phyloP scores from a whole-genome alignment of 805 yeast species.

The Wickerhamomyces sydowiorum region DNA sequence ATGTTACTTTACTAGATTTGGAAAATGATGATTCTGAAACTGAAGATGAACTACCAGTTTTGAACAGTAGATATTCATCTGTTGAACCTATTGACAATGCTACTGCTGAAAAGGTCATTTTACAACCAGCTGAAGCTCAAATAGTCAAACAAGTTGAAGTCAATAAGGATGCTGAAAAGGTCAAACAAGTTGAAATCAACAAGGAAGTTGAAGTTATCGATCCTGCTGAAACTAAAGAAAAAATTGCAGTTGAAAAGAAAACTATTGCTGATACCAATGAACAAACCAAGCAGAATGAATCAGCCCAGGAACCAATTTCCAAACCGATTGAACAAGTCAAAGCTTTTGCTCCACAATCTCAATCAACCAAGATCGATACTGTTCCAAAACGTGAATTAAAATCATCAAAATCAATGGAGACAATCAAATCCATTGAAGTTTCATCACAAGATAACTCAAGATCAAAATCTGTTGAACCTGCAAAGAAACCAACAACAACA shows the following conservation, averaged over 20 bases:
- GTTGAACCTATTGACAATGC: neutral
- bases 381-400: neutral
- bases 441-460: constrained; percentile 1
- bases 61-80: constrained; percentile 17
- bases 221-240: too few relatives aligned
- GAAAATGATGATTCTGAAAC: constrained; percentile 37
- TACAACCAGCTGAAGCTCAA: too few relatives aligned
- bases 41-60: constrained; percentile 28
- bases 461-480: constrained; percentile 12
- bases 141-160: neutral
- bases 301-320: too few relatives aligned
- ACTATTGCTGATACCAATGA: too few relatives aligned
- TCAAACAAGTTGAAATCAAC: neutral
- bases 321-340: too few relatives aligned
- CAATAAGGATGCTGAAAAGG: neutral
- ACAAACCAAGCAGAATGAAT: too few relatives aligned
- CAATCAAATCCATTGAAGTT: neutral
- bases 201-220: neutral
- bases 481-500: neutral
- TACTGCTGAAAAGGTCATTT: neutral
- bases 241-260: too few relatives aligned
- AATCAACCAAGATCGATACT: too few relatives aligned
- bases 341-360: too few relatives aligned
- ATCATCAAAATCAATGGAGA: neutral
- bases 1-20: constrained; percentile 46